These are phyloP conservation scores for Coemansia sp. DNA, from an alignment of 192 early-diverging fungal species.

Conservation along the genomic window DNA sequence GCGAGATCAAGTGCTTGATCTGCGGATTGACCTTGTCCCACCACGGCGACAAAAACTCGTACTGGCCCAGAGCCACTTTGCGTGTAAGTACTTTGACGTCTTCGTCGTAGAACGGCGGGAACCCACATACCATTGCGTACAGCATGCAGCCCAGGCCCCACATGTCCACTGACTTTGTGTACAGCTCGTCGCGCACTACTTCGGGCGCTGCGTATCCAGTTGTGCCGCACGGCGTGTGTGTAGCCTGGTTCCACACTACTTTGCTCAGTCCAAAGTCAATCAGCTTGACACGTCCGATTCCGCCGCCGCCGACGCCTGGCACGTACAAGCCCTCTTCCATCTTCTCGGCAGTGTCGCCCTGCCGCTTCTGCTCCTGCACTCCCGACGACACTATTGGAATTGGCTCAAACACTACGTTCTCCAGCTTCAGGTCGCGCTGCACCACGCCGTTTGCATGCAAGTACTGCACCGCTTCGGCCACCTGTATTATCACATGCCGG, in stretches of 20 bases:
- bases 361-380: constrained; percentile 46
- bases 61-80: constrained; percentile 85
- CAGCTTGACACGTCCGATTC: constrained; percentile 81
- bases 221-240: constrained; percentile 90
- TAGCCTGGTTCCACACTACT: constrained; percentile 78
- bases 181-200: constrained; percentile 77
- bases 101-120: constrained; percentile 83
- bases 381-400: constrained; percentile 63
- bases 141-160: constrained; percentile 87
- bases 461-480: constrained; percentile 80
- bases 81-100: constrained; percentile 72
- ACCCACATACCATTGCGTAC: constrained; percentile 78
- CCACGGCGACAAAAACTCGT: constrained; percentile 83
- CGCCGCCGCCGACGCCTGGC: constrained; percentile 73
- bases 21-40: constrained; percentile 84
- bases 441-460: constrained; percentile 84
- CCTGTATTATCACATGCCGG: constrained; percentile 82
- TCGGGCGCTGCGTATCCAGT: constrained; percentile 93
- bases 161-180: constrained; percentile 82
- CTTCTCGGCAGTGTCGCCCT: constrained; percentile 63
- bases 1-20: constrained; percentile 72
- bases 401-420: constrained; percentile 81
- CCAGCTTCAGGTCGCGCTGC: constrained; percentile 92
- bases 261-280: constrained; percentile 91
- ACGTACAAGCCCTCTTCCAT: constrained; percentile 74